A percentile compares a stretch with the other conserved stretches of the same genome.
These are phyloP conservation scores for Aurifilum marmelostoma DNA, from an alignment of 2,329 filamentous ascomycete species.

Conservation along the genomic window DNA sequence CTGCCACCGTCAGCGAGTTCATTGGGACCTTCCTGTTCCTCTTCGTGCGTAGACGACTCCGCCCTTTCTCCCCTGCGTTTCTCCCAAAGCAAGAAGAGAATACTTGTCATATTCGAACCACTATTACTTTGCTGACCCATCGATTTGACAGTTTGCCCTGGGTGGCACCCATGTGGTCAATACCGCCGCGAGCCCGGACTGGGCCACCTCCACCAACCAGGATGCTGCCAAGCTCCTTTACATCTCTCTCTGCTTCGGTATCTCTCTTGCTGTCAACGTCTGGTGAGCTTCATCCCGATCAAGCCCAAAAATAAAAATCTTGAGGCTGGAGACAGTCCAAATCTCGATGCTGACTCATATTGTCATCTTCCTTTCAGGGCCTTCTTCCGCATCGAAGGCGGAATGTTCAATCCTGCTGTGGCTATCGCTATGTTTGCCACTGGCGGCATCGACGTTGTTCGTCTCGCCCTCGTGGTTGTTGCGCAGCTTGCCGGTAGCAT, in stretches of 20 bases:
- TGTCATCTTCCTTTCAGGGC: conserved; percentile 34
- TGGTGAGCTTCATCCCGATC: conserved; percentile 39
- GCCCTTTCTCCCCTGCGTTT: too few species aligned
- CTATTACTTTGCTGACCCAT: background rate
- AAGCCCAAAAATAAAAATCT: background rate
- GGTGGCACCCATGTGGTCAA: conserved; percentile 36
- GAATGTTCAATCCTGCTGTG: conserved; percentile 57
- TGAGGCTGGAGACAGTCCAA: background rate
- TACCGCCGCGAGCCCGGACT: conserved; percentile 29
- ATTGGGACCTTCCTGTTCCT: conserved; percentile 59
- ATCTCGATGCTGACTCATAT: background rate
- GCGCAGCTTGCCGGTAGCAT: conserved; percentile 64
- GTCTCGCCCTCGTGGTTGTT: conserved; percentile 55
- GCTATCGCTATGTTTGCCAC: conserved; percentile 64
- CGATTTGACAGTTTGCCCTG: conserved; percentile 33
- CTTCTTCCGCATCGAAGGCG: conserved; percentile 58
- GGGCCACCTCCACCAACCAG: conserved; percentile 20
- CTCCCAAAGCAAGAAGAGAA: too few species aligned
- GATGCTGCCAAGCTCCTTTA: conserved; percentile 48
- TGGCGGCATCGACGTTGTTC: conserved; percentile 57
- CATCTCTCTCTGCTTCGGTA: conserved; percentile 54
- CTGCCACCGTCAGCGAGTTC: conserved; percentile 54
- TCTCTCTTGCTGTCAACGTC: conserved; percentile 55
- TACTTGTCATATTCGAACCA: background rate
- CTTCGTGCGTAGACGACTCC: conserved; percentile 41